These are phyloP conservation scores for Lophiostoma macrostomum DNA, from an alignment of 495 filamentous ascomycete species.

Conservation along the genomic window DNA sequence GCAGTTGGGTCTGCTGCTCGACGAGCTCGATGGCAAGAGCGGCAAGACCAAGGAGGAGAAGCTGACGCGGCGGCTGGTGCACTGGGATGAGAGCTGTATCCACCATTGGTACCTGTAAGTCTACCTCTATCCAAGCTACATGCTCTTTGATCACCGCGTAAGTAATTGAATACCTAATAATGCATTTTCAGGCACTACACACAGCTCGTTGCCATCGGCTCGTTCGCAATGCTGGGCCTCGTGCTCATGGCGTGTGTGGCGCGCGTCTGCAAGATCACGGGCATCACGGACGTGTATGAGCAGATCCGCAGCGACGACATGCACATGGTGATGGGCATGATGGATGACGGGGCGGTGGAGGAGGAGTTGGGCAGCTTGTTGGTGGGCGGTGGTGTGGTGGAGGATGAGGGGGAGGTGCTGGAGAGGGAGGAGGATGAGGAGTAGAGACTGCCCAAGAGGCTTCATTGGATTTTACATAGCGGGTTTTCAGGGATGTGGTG, in stretches of 20 bases:
- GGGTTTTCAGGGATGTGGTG: not conserved
- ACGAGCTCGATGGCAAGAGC: constrained; percentile 17
- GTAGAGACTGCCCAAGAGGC: not conserved
- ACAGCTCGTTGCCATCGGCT: constrained; percentile 27
- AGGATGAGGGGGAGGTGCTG: constrained; percentile 20
- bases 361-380: constrained; percentile 17
- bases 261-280: constrained; percentile 19
- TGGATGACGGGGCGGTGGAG: constrained; percentile 7
- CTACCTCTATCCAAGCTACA: constrained; percentile 1
- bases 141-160: not conserved
- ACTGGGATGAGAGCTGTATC: constrained; percentile 23
- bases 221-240: constrained; percentile 27
- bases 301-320: constrained; percentile 28
- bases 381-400: constrained; percentile 18
- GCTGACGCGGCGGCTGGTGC: constrained; percentile 14
- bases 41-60: constrained; percentile 4
- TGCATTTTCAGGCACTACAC: constrained; percentile 22
- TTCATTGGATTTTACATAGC: too few species aligned
- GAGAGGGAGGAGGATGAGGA: constrained; percentile 12
- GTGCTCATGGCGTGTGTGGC: constrained; percentile 30
- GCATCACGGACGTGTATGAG: constrained; percentile 28
- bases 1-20: constrained; percentile 21
- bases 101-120: constrained; percentile 34
- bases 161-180: not conserved
- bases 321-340: constrained; percentile 11